Base-by-base conservation (phyloP, 2,329 filamentous ascomycete genomes). In the Diplodia seriata region DNA sequence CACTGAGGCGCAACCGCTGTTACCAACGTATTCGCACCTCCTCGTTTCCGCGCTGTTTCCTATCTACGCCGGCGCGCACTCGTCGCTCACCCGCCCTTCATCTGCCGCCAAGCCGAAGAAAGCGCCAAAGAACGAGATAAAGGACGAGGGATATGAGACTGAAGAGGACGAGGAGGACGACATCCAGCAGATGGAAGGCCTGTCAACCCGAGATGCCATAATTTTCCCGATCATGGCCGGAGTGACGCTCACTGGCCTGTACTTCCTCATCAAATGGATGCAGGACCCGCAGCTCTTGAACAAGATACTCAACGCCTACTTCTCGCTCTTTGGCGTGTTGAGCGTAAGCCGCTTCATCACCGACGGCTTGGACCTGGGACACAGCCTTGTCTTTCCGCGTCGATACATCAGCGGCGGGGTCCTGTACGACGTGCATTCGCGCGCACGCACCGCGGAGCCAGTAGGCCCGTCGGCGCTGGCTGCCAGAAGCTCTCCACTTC, bases 191-290 rank as follows among this genome's bases (percentile, higher is more conserved):
- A 87, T 90, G 81, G 89, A 91, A 73, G 90, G 90, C 0, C 80
- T 96, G 64, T 85, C 89, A 9, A 89, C 91, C 1, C 89, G 87
- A 0, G 94, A 98, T 78, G 94, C 93, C 57, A 87, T 98, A 72
- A 78, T 96, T 73, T 91, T 97, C 70, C 95, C 94, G 1, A 72
- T 97, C 38, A 83, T 93, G 66, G 94, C 93, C 6, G 92, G 89
- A 1, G 74, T 83, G 11, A 88, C 90, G 1, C 86, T 98, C 9
- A 85, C 89, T 51, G 88, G 88, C 5, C 84, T 98, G 14, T 98
- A 98, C 81, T 90, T 94, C 73, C 83, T 97, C 69, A 93, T 98
- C 76, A 93, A 96, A 77, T 95, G 90, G 86, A 86, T 97, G 67
- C 85, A 94, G 71, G 92, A 97, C 74, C 90, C 93, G 0, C 84